These are phyloP conservation scores for Hypoxylon trugodes DNA, from an alignment of 495 filamentous ascomycete species.

Conservation along the genomic window DNA sequence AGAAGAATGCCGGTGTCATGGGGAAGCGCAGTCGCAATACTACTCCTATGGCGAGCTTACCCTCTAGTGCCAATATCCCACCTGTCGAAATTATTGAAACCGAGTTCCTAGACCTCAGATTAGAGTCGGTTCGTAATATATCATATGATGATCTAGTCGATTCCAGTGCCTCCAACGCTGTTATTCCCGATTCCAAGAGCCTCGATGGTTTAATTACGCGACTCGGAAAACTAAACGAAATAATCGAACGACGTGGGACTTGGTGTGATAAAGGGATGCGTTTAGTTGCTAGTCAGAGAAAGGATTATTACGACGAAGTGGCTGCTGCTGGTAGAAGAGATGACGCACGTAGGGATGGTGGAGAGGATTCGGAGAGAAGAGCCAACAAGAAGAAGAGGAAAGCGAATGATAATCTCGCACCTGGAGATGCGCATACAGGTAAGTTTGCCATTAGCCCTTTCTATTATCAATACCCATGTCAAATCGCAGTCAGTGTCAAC, in stretches of 20 bases:
- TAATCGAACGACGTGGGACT: slow-evolving; percentile 69
- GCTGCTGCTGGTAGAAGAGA: slow-evolving; percentile 53
- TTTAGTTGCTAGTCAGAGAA: slow-evolving; percentile 69
- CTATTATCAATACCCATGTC: too few relatives aligned
- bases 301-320: slow-evolving; percentile 62
- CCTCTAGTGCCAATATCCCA: slow-evolving; percentile 57
- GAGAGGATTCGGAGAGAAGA: slow-evolving; percentile 60
- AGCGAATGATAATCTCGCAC: slow-evolving; percentile 60
- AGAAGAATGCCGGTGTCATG: slow-evolving; percentile 72
- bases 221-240: slow-evolving; percentile 68
- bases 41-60: slow-evolving; percentile 73
- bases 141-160: slow-evolving; percentile 80
- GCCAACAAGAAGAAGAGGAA: slow-evolving; percentile 68
- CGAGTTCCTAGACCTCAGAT: slow-evolving; percentile 67
- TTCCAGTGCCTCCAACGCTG: slow-evolving; percentile 63
- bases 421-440: slow-evolving; percentile 75
- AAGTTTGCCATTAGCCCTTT: slow-evolving; percentile 43
- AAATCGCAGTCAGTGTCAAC: too few relatives aligned
- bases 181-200: slow-evolving; percentile 77
- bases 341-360: slow-evolving; percentile 50
- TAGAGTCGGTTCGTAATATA: slow-evolving; percentile 59
- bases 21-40: slow-evolving; percentile 86
- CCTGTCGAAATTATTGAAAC: slow-evolving; percentile 68
- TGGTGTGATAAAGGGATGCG: slow-evolving; percentile 78
- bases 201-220: slow-evolving; percentile 74